Evolutionary conservation across 2,329 filamentous ascomycete species (phyloP), one percentile per base, ranked within the genome.

Genomic region (Beauveria bassiana): DNA sequence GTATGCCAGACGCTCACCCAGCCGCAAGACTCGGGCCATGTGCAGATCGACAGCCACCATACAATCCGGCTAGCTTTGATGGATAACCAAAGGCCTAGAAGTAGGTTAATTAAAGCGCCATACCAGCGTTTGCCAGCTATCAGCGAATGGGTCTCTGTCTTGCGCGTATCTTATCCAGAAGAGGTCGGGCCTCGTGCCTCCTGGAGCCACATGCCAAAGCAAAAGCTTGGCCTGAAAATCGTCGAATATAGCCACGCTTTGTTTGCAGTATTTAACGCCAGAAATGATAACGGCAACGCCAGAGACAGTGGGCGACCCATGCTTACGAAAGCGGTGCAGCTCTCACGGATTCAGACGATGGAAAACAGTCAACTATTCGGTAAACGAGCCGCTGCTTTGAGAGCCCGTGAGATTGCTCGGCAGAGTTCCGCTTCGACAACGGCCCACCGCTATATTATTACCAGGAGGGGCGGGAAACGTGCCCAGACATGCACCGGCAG

Each of bases 11-110:
- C 28, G n/a, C 28, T 16, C 31, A 45, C 24, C n/a, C 28, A 38
- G 10, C 28, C 50, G 26, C n/a, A 46, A 14, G 46, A n/a, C 38
- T 51, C 38, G 47, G 47, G 47, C 57, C 46, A 31, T 20, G 24
- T 20, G 34, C 40, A 59, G 57, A 52, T 59, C 57, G 57, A 52
- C 34, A 59, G 57, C 57, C 57, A 52, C 57, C 14, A 43, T n/a
- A 45, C 34, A 52, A 45, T 31, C 28, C 26, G 56, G 56, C 56
- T 49, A 47, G 56, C 22, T 60, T 6, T 38, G 34, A 38, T 38
- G 34, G 47, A 24, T 38, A 12, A 45, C 3, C 7, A 18, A 26
- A 31, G 53, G 26, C 40, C 40, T 24, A 46, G 18, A 59, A 28
- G 24, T 22, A 9, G 22, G 24, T 42, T 38, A 43, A 50, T 42